phyloP scores from a whole-genome alignment of 306 rosid genomes.

The Vigna reflexopilosa region DNA sequence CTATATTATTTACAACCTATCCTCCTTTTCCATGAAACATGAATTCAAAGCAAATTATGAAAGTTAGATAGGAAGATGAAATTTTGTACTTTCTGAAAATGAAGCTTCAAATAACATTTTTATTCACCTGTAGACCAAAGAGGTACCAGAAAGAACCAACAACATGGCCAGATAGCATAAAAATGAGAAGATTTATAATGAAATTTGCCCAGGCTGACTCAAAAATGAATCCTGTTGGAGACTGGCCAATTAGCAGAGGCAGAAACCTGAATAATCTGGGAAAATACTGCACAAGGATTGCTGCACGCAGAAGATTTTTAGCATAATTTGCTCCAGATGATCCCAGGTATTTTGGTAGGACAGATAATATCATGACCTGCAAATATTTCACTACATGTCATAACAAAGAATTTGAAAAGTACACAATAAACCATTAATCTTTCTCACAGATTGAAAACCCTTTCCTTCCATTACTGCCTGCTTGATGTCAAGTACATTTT shows the following conservation, averaged over 20 bases:
- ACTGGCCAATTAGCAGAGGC: conserved; percentile 76
- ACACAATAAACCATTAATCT: conserved; percentile 5
- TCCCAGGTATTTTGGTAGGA: conserved; percentile 61
- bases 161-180: conserved; percentile 70
- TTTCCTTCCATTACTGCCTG: background rate
- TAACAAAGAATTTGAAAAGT: background rate
- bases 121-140: conserved; percentile 81
- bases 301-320: conserved; percentile 70
- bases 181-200: conserved; percentile 70
- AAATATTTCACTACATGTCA: conserved; percentile 39
- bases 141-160: conserved; percentile 89
- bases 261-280: conserved; percentile 82
- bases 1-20: conserved; percentile 1
- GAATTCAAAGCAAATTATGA: conserved; percentile 16
- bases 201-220: conserved; percentile 85
- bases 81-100: background rate
- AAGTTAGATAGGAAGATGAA: background rate
- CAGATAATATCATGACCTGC: conserved; percentile 68
- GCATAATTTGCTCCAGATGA: conserved; percentile 78
- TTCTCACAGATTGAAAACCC: background rate
- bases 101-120: conserved; percentile 3
- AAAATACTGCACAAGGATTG: conserved; percentile 70
- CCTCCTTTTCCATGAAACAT: conserved; percentile 4
- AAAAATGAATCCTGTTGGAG: conserved; percentile 82
- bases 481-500: conserved; percentile 14